Evolutionary conservation across 2,329 filamentous ascomycete genomes (phyloP).

Genomic region (Thermochaetoides dissita): DNA sequence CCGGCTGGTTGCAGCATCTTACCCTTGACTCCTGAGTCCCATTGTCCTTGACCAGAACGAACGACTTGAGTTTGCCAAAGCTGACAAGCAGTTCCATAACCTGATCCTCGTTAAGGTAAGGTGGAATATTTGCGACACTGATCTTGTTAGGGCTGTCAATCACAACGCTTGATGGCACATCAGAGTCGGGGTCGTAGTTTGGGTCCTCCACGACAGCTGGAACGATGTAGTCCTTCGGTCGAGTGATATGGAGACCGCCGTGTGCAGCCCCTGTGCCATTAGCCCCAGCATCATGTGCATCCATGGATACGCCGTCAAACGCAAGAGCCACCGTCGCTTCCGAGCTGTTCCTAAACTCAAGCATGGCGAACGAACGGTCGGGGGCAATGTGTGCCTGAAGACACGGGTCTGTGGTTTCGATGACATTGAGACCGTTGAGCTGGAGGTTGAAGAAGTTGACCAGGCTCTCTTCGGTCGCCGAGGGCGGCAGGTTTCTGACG

Average conservation of each 20-base stretch:
- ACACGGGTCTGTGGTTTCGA: slow-evolving; percentile 73
- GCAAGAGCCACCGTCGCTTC: slow-evolving; percentile 88
- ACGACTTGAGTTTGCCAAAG: slow-evolving; percentile 87
- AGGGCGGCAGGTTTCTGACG: slow-evolving; percentile 64
- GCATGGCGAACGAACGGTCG: slow-evolving; percentile 65
- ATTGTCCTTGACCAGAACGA: slow-evolving; percentile 76
- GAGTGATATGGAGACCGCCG: slow-evolving; percentile 57
- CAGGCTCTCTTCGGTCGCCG: slow-evolving; percentile 61
- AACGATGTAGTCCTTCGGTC: slow-evolving; percentile 95
- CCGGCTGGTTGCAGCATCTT: slow-evolving; percentile 30
- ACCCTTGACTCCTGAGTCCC: slow-evolving; percentile 77
- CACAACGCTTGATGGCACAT: slow-evolving; percentile 65
- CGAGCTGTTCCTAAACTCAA: slow-evolving; percentile 77
- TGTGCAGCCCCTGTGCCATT: slow-evolving; percentile 37
- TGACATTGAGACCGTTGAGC: slow-evolving; percentile 89
- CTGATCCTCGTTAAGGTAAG: slow-evolving; percentile 80
- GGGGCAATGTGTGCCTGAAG: slow-evolving; percentile 68
- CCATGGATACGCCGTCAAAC: slow-evolving; percentile 80
- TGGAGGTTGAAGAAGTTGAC: slow-evolving; percentile 88
- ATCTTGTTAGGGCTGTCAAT: slow-evolving; percentile 93
- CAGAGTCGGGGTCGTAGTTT: slow-evolving; percentile 49
- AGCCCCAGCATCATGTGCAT: slow-evolving; percentile 48
- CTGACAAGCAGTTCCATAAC: slow-evolving; percentile 79
- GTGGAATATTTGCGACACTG: slow-evolving; percentile 76
- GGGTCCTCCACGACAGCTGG: slow-evolving; percentile 63